These are phyloP conservation scores for Besnoitia besnoiti DNA, from an alignment of 169 alveolate species.

Conservation along the genomic window DNA sequence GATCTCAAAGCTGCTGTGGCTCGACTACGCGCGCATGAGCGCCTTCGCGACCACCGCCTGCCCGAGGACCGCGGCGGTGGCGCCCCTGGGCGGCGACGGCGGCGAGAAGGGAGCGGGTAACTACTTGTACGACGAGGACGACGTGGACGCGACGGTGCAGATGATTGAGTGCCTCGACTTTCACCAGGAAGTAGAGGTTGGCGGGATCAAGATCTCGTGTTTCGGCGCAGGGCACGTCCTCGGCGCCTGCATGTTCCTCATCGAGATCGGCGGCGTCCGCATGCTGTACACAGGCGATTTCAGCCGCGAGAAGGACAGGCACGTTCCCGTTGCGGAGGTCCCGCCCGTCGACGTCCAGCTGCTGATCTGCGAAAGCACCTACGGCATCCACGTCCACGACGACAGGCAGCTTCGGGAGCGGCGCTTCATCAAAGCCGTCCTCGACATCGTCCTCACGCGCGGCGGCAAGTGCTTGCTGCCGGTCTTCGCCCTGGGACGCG, in stretches of 20 bases:
- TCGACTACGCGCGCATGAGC: constrained; percentile 87
- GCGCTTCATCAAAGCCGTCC: constrained; percentile 93
- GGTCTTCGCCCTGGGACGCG: constrained; percentile 99
- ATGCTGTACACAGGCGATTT: constrained; percentile 98
- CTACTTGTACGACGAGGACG: constrained; percentile 91
- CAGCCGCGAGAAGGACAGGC: constrained; percentile 93
- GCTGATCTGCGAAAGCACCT: constrained; percentile 97
- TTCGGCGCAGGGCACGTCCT: constrained; percentile 99
- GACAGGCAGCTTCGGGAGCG: constrained; percentile 94
- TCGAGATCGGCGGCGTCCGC: constrained; percentile 93
- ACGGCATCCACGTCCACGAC: constrained; percentile 97
- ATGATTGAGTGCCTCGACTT: constrained; percentile 92
- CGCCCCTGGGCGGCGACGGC: constrained; percentile 38
- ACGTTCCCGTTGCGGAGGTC: constrained; percentile 39
- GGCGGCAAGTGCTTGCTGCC: constrained; percentile 98
- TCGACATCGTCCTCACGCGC: constrained; percentile 93
- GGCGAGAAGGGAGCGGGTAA: constrained; percentile 42
- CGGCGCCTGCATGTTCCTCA: constrained; percentile 99
- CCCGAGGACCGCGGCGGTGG: neutral
- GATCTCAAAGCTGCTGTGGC: constrained; percentile 93
- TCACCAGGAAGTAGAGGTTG: constrained; percentile 90
- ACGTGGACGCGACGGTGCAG: constrained; percentile 89
- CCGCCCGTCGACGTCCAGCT: constrained; percentile 87
- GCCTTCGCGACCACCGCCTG: neutral
- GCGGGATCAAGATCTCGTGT: constrained; percentile 90